Evolutionary conservation across 306 rosid genomes (phyloP).

Genomic region (Dryas octopetala): DNA sequence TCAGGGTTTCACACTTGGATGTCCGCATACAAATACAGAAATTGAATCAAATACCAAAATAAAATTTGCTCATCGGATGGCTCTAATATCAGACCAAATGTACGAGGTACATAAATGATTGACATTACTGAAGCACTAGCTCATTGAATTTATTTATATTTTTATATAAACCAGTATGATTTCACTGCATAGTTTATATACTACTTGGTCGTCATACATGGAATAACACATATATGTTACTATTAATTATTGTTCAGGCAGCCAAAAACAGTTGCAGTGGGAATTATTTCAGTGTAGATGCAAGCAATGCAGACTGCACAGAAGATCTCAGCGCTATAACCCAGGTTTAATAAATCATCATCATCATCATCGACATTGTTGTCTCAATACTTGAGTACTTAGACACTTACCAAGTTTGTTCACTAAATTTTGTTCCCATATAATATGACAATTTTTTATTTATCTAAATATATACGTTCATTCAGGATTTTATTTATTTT

Average conservation of each 20-base stretch:
- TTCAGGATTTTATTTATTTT: too few relatives aligned
- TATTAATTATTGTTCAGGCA: conserved; percentile 5
- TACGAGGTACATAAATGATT: conserved; percentile 4
- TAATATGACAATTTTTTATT: too few relatives aligned
- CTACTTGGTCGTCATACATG: too few relatives aligned
- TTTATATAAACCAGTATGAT: too few relatives aligned
- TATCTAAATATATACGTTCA: too few relatives aligned
- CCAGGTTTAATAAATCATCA: conserved; percentile 4
- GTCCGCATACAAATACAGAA: conserved; percentile 26
- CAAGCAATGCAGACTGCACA: conserved; percentile 8
- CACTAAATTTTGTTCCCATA: too few relatives aligned
- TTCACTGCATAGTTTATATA: too few relatives aligned
- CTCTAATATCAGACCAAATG: conserved; percentile 26
- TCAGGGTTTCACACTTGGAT: conserved; percentile 22
- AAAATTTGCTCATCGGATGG: conserved; percentile 20
- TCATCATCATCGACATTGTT: not conserved
- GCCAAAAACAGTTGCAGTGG: conserved; percentile 26
- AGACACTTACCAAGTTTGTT: too few relatives aligned
- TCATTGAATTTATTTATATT: too few relatives aligned
- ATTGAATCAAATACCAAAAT: conserved; percentile 16
- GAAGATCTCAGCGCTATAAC: conserved; percentile 7
- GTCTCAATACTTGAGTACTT: too few relatives aligned
- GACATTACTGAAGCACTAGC: too few relatives aligned
- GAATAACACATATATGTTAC: too few relatives aligned
- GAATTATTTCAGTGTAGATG: conserved; percentile 12